A percentile compares a stretch with the other conserved stretches of the same genome.
These are phyloP conservation scores for Monosporozyma unispora DNA, from an alignment of 805 yeast species.

Conservation along the genomic window DNA sequence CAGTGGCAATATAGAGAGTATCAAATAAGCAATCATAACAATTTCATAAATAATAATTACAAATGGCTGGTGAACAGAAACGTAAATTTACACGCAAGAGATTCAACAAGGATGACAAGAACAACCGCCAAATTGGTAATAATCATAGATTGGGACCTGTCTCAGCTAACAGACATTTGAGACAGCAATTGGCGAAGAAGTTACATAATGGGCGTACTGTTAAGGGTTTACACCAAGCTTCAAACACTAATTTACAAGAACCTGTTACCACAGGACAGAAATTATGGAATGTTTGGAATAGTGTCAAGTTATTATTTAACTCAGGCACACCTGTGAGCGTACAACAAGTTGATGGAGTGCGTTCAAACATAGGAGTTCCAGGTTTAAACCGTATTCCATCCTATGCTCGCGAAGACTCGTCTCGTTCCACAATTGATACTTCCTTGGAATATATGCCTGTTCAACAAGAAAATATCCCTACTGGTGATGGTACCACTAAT, in stretches of 20 bases:
- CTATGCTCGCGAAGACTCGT: neutral
- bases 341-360: neutral
- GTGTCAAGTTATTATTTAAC: neutral
- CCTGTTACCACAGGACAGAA: neutral
- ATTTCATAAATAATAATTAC: too few relatives aligned
- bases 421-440: constrained; percentile 1
- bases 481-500: neutral
- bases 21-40: too few relatives aligned
- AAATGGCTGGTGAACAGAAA: neutral
- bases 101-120: neutral
- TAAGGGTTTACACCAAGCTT: neutral
- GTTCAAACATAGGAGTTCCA: neutral
- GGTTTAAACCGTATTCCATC: neutral
- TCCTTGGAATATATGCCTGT: constrained; percentile 2
- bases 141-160: neutral
- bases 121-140: neutral
- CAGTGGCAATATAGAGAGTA: too few relatives aligned
- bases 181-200: neutral
- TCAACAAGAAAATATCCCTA: neutral
- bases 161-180: neutral
- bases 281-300: neutral
- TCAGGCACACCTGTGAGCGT: neutral
- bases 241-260: neutral
- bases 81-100: neutral
- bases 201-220: neutral